Evolutionary conservation across 2,329 filamentous ascomycete genomes (phyloP).

Genomic region (Colletotrichum graminicola): DNA sequence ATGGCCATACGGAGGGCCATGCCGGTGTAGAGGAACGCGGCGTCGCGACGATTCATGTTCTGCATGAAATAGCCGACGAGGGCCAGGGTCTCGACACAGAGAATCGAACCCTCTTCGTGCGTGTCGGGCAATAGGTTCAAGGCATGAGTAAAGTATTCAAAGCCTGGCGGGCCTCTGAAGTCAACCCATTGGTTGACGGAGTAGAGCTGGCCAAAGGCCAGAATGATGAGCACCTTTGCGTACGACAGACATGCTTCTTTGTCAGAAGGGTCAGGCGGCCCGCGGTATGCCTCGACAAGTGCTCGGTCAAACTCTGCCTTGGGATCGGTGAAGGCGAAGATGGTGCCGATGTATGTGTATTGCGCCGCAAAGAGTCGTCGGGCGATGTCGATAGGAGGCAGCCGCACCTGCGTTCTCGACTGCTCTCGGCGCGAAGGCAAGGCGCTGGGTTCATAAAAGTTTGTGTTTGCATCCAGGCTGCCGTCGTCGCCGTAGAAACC

Average conservation of each 20-base stretch:
- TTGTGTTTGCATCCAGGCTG: slow-evolving; percentile 49
- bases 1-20: slow-evolving; percentile 69
- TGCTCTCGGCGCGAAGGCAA: slow-evolving; percentile 50
- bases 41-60: slow-evolving; percentile 66
- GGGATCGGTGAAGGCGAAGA: slow-evolving; percentile 65
- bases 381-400: slow-evolving; percentile 64
- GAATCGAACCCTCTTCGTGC: slow-evolving; percentile 66
- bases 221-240: slow-evolving; percentile 64
- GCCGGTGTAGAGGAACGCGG: slow-evolving; percentile 67
- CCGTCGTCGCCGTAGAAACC: slow-evolving; percentile 51
- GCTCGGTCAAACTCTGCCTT: slow-evolving; percentile 58
- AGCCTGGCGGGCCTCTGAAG: slow-evolving; percentile 65
- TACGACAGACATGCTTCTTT: slow-evolving; percentile 62
- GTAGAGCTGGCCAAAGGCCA: slow-evolving; percentile 69
- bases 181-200: slow-evolving; percentile 68
- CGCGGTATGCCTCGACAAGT: slow-evolving; percentile 58
- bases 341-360: slow-evolving; percentile 68
- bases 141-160: slow-evolving; percentile 66
- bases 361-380: slow-evolving; percentile 64
- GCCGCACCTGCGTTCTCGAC: slow-evolving; percentile 47
- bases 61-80: slow-evolving; percentile 69
- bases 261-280: slow-evolving; percentile 56
- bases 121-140: slow-evolving; percentile 65
- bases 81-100: slow-evolving; percentile 67
- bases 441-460: slow-evolving; percentile 52